Evolutionary conservation across 2,329 filamentous ascomycete genomes (phyloP), one percentile per base, ranked within the genome.

Genomic region (Aotearoamyces nothofagi): DNA sequence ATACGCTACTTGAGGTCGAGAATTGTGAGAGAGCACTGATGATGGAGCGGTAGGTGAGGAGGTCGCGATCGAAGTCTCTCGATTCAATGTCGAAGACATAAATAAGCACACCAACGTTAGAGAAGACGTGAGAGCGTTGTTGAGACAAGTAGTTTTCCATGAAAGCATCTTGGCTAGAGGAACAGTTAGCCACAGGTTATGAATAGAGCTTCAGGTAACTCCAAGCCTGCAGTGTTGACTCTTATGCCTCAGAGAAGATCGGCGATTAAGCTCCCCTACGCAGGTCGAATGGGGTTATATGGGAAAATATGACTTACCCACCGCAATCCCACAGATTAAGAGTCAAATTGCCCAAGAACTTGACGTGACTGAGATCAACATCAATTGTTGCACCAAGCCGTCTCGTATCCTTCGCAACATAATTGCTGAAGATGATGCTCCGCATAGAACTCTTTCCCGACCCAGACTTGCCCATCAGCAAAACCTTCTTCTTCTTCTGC

Each of bases 11-110:
- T 5, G 15, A 11, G 17, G 26, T 9, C 26, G 81, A 92, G 63
- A 75, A 92, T 56, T 96, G 86, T 31, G 77, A 69, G 22, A 98
- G 66, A 1, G 90, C 90, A 27, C 77, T 72, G 42, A 96, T 82
- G 51, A 96, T 90, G 40, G 81, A 78, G 29, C 78, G 74, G 60
- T 96, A 98, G 33, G 84, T 93, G 33, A 87, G 74, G 29, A 96
- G 71, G 52, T 98, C 90, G 44, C 83, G 78, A 37, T 90, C 81
- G 44, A 93, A 83, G 53, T 96, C 90, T 50, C 84, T 78, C 11
- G 82, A 92, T 53, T 96, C 90, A 41, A 96, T 92, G 52, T 98
- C 90, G 57, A 98, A 98, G 53, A 98, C 90, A 60, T 98, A 98
- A 55, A 98, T 96, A 33, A 98, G 70, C 29, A 96, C 90, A 28